phyloP scores from a whole-genome alignment of 805 yeast genomes.

The Metschnikowia shivogae region DNA sequence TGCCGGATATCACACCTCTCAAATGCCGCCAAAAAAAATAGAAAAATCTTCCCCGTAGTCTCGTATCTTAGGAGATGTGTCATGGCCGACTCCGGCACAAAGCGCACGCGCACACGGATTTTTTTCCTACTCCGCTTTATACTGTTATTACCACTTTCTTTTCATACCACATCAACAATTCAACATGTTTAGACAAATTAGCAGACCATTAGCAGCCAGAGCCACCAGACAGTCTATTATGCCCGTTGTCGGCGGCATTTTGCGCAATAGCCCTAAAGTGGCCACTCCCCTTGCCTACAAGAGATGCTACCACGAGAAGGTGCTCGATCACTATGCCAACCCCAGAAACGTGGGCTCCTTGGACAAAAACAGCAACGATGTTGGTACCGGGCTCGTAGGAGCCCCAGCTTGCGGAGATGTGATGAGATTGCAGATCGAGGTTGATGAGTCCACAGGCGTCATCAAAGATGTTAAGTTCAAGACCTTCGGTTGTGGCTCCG shows the following conservation, averaged over 20 bases:
- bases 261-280: constrained; percentile 6
- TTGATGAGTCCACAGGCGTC: constrained; percentile 82
- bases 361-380: constrained; percentile 68
- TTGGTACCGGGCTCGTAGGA: constrained; percentile 97
- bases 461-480: constrained; percentile 95
- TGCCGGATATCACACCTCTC: no score
- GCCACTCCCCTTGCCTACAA: constrained; percentile 6
- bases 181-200: constrained; percentile 17
- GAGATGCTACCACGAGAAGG: constrained; percentile 79
- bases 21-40: no score
- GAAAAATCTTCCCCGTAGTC: no score
- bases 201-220: constrained; percentile 11
- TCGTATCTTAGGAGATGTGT: no score
- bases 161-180: neutral
- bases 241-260: constrained; percentile 8
- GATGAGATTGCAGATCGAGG: constrained; percentile 94
- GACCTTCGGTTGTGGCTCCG: constrained; percentile 99
- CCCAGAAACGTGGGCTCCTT: constrained; percentile 96
- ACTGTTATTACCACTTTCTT: constrained; percentile 1
- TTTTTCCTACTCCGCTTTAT: neutral
- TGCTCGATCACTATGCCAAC: constrained; percentile 91
- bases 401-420: constrained; percentile 99
- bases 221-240: constrained; percentile 8
- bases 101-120: constrained; percentile 1
- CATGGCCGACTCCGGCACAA: constrained; percentile 3